Evolutionary conservation across 2,329 filamentous ascomycete species (phyloP), one percentile per base, ranked within the genome.

Genomic region (Stachybotrys chlorohalonatus): DNA sequence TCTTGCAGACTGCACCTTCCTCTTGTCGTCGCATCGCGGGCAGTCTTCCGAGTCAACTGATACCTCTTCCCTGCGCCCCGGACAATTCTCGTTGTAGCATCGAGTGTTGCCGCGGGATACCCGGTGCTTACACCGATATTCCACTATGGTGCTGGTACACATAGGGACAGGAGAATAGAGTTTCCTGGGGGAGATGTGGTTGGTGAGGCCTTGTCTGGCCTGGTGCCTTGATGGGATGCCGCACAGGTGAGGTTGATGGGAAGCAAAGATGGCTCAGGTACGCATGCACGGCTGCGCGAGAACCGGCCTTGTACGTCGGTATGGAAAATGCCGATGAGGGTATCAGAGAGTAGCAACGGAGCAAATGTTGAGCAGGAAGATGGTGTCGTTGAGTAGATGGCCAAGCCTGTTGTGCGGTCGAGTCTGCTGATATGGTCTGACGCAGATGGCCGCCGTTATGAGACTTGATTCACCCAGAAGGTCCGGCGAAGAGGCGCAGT

Each of bases 101-200:
- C 63, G 62, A 11, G 70, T 70, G 52, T 65, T 67, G 51, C 70
- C 70, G 31, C 70, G 62, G 46, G 62, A 58, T 48, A 70, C 64
- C 47, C 61, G 64, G 59, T 73, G 70, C 53, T 68, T 66, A 63
- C 70, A 73, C 54, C 62, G 61, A 55, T 73, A 68, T 54, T 72
- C 64, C 57, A 70, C 60, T 36, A 70, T 31, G 47, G 60, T 65
- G 47, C 61, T 64, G 50, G 62, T 64, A 55, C 70, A 73, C 70
- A 73, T 73, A 50, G 36, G 36, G 8, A 24, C 4, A 24, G 24
- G 5, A 42, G 36, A 13, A 42, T 42, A 9, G 36, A 5, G 36
- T 2, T 9, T 24, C 24, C 24, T 42, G 36, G 36, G 36, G 6
- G 36, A 42, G 36, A 13, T 42, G 36, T 42, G 36, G 36, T 13